Evolutionary conservation across 106 monocot genomes (phyloP), one percentile per base, ranked within the genome.

Genomic region (Platanthera guangdongensis): DNA sequence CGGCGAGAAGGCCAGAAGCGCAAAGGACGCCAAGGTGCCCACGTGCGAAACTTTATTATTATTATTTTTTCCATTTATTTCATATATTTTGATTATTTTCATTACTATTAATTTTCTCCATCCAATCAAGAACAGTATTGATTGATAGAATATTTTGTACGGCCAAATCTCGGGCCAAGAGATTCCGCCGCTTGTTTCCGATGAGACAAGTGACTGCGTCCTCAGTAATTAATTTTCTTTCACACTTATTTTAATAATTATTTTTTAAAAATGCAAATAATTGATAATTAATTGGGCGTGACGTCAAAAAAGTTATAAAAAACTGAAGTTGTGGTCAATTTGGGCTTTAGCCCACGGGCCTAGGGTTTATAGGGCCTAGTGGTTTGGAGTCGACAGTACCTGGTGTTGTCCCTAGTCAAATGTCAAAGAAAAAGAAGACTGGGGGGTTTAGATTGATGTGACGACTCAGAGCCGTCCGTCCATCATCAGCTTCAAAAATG

Each of bases 1-100:
- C 77, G 83, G 39, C 59, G 82, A 60, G 92, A 92, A 73, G 95
- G 95, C 15, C 89, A 92, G 65, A 95, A 86, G 73, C 84, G 95
- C 25, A 95, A 92, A 74, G 92, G 95, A 19, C 77, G 92, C 39
- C 95, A 95, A 87, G 95, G 92, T 95, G 16, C 70, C 7, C 70
- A 48, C 47, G 16, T 69, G 69, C 47, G 46, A 69, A 39, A n/a
- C 18, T 60, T 60, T 4, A 60, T 6, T 1, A 7, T 18, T 60
- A 60, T 60, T 21, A 60, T 60, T 60, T 8, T n/a, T 5, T 9
- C 59, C 59, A 18, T 59, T 59, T 59, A 13, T 19, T 54, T 4
- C 54, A 54, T 3, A 9, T 54, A 59, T 54, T 54, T 60, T 7
- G 21, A n/a, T 18, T 54, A 59, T 54, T 54, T 60, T 7, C 59